These are phyloP conservation scores for Hortiboletus flavorubellus DNA, from an alignment of 768 basidiomycete species.

Conservation along the genomic window DNA sequence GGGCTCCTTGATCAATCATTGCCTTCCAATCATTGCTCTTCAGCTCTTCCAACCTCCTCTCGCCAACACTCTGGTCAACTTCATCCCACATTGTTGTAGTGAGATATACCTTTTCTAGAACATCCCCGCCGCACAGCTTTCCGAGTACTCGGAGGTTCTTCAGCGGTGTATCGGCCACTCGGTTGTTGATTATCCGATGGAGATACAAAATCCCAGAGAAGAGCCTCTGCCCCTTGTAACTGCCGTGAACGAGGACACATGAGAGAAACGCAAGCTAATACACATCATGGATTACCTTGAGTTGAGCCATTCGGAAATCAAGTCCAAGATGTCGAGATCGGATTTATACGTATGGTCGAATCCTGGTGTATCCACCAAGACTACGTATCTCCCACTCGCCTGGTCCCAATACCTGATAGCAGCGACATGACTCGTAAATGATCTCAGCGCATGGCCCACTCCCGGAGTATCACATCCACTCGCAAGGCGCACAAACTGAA, in stretches of 20 bases:
- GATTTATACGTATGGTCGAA: slow-evolving; percentile 20
- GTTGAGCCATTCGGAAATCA: no score
- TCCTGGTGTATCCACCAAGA: slow-evolving; percentile 26
- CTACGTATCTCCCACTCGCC: background rate
- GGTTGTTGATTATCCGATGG: slow-evolving; percentile 39
- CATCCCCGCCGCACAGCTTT: no score
- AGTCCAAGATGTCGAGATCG: slow-evolving; percentile 3
- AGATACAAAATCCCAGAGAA: slow-evolving; percentile 39
- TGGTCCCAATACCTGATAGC: slow-evolving; percentile 6
- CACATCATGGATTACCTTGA: background rate
- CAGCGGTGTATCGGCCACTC: slow-evolving; percentile 29
- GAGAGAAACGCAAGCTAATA: background rate
- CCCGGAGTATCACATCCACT: background rate
- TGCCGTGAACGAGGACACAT: background rate
- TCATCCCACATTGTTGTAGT: no score
- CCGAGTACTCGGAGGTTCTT: no score
- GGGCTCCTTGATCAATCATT: slow-evolving; percentile 13
- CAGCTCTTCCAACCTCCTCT: slow-evolving; percentile 14
- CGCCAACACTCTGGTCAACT: slow-evolving; percentile 9
- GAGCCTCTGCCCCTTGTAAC: slow-evolving; percentile 6
- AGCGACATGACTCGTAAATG: slow-evolving; percentile 7
- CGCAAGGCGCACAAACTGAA: slow-evolving; percentile 10
- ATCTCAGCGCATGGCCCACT: slow-evolving; percentile 7
- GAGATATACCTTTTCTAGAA: no score
- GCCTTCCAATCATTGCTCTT: background rate